Percentiles rank a stretch among this genome's conserved stretches.
Conservation (phyloP, 164 flowering plant species). For the Sextonia rubra region DNA sequence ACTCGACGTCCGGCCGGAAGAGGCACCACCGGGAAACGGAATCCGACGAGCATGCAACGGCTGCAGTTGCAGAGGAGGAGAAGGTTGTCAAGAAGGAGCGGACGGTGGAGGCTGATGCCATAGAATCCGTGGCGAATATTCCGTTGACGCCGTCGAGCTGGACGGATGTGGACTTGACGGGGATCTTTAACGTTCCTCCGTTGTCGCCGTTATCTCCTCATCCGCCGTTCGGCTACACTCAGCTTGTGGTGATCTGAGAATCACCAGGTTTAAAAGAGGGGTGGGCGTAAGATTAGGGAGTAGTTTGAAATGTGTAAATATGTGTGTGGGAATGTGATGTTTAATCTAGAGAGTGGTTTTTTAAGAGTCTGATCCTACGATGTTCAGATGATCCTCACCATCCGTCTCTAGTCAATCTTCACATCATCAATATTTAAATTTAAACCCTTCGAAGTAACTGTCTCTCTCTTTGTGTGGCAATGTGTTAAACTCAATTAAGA, state of each 20-base stretch:
- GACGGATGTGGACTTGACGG: conserved; percentile 24
- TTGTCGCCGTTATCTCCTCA: conserved; percentile 34
- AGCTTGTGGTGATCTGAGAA: conserved; percentile 20
- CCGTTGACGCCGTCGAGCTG: conserved; percentile 41
- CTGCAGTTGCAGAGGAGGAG: not conserved
- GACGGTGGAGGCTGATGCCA: conserved; percentile 7
- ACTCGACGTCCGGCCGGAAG: conserved; percentile 9
- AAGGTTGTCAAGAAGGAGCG: conserved; percentile 5
- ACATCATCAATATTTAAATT: no score
- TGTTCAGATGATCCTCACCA: no score
- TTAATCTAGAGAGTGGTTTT: no score
- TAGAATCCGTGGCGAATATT: not conserved
- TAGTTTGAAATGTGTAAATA: no score
- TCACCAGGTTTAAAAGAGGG: not conserved
- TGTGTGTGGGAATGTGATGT: no score
- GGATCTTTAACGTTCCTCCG: conserved; percentile 33
- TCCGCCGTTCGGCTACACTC: conserved; percentile 16
- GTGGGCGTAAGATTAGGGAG: no score
- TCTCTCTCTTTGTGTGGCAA: no score
- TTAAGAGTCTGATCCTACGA: no score
- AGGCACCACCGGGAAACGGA: conserved; percentile 15
- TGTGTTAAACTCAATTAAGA: no score
- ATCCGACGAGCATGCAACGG: conserved; percentile 1
- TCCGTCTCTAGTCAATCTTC: no score
- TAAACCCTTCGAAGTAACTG: no score